A percentile compares a stretch with the other conserved stretches of the same genome.
Conservation (phyloP, 2,329 filamentous ascomycete species). For the Acrodontium crateriforme region DNA sequence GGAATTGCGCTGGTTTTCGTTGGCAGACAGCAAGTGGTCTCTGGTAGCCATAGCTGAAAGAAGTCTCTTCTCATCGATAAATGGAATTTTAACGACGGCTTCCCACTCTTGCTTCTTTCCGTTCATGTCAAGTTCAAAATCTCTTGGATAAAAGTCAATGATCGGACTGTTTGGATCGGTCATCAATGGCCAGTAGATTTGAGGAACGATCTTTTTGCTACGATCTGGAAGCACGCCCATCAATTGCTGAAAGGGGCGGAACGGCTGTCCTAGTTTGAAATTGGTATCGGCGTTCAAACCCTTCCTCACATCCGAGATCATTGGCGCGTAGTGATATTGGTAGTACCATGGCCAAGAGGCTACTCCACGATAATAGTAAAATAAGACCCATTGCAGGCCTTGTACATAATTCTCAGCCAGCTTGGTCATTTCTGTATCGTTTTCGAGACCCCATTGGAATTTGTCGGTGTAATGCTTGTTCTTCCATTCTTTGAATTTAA, state of each 20-base stretch:
- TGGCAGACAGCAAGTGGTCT: slow-evolving; percentile 61
- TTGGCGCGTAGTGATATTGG: slow-evolving; percentile 87
- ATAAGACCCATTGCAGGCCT: slow-evolving; percentile 93
- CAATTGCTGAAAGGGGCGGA: slow-evolving; percentile 86
- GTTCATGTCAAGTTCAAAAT: slow-evolving; percentile 98
- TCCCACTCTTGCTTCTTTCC: slow-evolving; percentile 99
- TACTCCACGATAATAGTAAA: slow-evolving; percentile 94
- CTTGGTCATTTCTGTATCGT: slow-evolving; percentile 65
- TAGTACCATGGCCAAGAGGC: slow-evolving; percentile 99
- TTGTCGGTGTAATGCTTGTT: slow-evolving; percentile 84
- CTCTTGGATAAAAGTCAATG: slow-evolving; percentile 92
- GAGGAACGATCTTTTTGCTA: slow-evolving; percentile 90
- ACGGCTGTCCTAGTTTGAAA: slow-evolving; percentile 88
- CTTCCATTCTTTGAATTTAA: slow-evolving; percentile 88
- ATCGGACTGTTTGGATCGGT: slow-evolving; percentile 81
- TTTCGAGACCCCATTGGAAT: slow-evolving; percentile 75
- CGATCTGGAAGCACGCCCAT: slow-evolving; percentile 97
- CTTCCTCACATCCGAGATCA: slow-evolving; percentile 90
- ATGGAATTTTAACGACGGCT: slow-evolving; percentile 96
- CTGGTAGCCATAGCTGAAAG: slow-evolving; percentile 75
- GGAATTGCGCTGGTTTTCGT: slow-evolving; percentile 70
- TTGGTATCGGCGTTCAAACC: slow-evolving; percentile 77
- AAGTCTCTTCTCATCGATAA: slow-evolving; percentile 84
- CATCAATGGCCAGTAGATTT: slow-evolving; percentile 83
- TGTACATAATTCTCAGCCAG: slow-evolving; percentile 95